Evolutionary conservation across 495 filamentous ascomycete genomes (phyloP).

Genomic region (Podospora pseudopauciseta): DNA sequence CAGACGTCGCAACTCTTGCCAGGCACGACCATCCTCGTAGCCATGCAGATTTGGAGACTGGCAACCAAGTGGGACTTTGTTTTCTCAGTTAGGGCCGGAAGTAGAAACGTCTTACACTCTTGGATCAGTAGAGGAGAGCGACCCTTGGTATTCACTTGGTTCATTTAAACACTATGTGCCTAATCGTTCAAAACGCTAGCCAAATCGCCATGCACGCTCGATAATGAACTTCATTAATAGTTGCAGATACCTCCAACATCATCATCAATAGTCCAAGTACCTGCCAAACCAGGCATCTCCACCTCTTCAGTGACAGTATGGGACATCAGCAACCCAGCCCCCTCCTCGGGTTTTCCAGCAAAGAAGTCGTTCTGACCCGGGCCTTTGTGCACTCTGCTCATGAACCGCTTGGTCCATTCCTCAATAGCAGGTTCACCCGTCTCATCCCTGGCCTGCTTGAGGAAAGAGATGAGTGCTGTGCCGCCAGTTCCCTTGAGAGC

Average conservation of each 20-base stretch:
- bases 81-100: no score
- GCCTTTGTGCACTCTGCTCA: constrained; percentile 52
- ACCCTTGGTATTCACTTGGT: background rate
- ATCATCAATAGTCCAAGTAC: constrained; percentile 81
- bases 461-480: constrained; percentile 84
- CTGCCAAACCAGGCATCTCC: constrained; percentile 73
- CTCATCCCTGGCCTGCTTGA: constrained; percentile 92
- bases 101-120: no score
- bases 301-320: constrained; percentile 55
- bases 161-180: background rate
- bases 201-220: background rate
- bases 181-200: background rate
- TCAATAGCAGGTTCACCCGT: constrained; percentile 89
- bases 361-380: constrained; percentile 52
- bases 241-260: constrained; percentile 58
- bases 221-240: constrained; percentile 26
- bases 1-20: background rate
- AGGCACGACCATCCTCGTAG: background rate
- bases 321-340: constrained; percentile 17
- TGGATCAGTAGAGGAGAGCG: background rate
- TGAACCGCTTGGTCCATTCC: constrained; percentile 70
- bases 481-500: constrained; percentile 88
- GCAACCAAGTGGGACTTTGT: background rate
- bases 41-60: background rate
- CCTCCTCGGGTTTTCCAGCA: constrained; percentile 56